Percentiles rank a stretch among this genome's conserved stretches.
Conservation (phyloP, 2,329 filamentous ascomycete species). For the Aureobasidium sp. region DNA sequence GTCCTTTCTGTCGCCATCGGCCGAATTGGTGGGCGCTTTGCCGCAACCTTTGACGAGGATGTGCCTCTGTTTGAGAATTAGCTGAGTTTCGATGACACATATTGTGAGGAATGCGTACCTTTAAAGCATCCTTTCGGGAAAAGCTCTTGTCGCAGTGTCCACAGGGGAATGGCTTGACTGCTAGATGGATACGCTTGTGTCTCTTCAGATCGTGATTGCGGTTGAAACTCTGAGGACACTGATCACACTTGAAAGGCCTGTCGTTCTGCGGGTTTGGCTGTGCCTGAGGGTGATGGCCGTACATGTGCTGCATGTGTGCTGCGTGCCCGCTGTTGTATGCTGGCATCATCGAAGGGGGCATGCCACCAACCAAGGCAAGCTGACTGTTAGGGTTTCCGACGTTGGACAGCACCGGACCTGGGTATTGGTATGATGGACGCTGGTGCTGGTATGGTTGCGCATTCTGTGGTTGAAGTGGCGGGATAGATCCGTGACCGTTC, state of each 20-base stretch:
- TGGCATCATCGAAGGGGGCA: conserved; percentile 50
- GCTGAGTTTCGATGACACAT: background rate
- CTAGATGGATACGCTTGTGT: conserved; percentile 89
- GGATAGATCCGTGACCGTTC: conserved; percentile 36
- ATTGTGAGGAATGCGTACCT: conserved; percentile 54
- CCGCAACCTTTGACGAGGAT: conserved; percentile 63
- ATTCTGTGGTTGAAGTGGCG: conserved; percentile 42
- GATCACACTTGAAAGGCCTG: conserved; percentile 88
- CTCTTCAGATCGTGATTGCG: conserved; percentile 93
- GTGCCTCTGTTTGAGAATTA: conserved; percentile 46
- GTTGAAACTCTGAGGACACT: conserved; percentile 90
- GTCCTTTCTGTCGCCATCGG: conserved; percentile 31
- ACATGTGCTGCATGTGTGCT: conserved; percentile 58
- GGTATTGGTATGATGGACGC: conserved; percentile 46
- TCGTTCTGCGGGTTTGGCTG: conserved; percentile 57
- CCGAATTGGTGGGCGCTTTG: conserved; percentile 36
- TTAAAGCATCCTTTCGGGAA: conserved; percentile 90
- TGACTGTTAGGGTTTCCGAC: conserved; percentile 66
- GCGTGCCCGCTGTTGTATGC: conserved; percentile 55
- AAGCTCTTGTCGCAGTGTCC: conserved; percentile 92
- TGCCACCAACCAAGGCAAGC: conserved; percentile 61
- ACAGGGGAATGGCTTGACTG: conserved; percentile 93
- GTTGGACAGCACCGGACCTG: conserved; percentile 69
- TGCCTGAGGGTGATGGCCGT: conserved; percentile 46
- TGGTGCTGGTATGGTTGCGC: conserved; percentile 43